A percentile compares a stretch with the other conserved stretches of the same genome.
phyloP scores from a whole-genome alignment of 768 basidiomycete genomes.

The Lepiota brunneoincarnata region DNA sequence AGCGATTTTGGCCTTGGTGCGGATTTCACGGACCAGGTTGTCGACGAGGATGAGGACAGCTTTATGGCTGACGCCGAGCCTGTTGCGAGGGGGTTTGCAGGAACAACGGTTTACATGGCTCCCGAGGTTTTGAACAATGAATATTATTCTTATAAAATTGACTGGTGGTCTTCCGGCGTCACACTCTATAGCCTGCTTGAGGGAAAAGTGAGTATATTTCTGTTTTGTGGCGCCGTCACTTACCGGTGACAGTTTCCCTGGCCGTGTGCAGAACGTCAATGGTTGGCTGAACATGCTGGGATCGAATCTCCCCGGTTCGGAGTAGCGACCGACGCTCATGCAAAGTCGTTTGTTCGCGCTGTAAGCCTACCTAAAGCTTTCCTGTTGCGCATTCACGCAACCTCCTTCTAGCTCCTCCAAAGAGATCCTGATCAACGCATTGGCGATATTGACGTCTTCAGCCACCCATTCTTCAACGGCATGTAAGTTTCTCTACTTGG shows the following conservation, averaged over 20 bases:
- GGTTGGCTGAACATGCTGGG: conserved; percentile 1
- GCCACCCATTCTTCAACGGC: conserved; percentile 2
- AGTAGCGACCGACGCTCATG: not conserved
- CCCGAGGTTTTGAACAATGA: conserved; percentile 15
- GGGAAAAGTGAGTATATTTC: conserved; percentile 12
- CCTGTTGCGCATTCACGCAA: not conserved
- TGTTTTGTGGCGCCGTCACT: not conserved
- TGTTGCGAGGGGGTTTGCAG: conserved; percentile 14
- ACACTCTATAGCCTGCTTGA: conserved; percentile 15
- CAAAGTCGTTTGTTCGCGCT: not conserved
- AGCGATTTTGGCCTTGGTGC: conserved; percentile 18
- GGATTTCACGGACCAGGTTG: conserved; percentile 11
- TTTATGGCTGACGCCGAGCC: conserved; percentile 5
- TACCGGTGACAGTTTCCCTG: not conserved
- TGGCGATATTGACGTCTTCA: not conserved
- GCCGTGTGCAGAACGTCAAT: not conserved
- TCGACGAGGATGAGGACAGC: not conserved
- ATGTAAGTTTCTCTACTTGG: not conserved
- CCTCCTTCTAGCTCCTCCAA: not conserved
- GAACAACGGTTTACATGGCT: conserved; percentile 18
- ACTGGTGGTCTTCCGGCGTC: conserved; percentile 17
- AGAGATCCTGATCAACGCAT: not conserved
- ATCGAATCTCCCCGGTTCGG: not conserved
- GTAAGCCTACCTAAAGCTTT: not conserved
- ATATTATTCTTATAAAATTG: conserved; percentile 16